Conservation (phyloP, 106 monocot genomes). For the Amphibolis antarctica region DNA sequence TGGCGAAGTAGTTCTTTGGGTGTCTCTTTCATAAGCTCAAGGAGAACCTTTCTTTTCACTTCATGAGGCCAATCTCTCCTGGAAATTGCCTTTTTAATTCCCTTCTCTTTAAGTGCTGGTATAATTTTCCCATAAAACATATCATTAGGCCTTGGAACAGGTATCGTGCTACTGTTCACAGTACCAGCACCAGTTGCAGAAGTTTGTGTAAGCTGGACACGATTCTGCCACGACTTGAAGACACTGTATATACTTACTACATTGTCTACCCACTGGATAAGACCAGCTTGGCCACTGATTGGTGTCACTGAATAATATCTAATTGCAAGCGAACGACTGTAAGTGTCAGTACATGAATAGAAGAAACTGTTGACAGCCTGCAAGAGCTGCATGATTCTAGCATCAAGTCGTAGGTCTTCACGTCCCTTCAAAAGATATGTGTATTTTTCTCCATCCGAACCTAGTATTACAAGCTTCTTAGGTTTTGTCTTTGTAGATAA, state of each 20-base stretch:
- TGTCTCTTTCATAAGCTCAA: conserved; percentile 93
- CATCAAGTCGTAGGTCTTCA: conserved; percentile 98
- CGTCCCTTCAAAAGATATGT: conserved; percentile 96
- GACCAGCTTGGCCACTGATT: conserved; percentile 87
- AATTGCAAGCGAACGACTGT: conserved; percentile 38
- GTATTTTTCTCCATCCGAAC: conserved; percentile 85
- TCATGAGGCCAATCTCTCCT: conserved; percentile 99
- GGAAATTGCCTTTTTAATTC: conserved; percentile 86
- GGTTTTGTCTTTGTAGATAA: conserved; percentile 95
- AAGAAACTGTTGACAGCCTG: conserved; percentile 72
- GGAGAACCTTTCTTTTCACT: conserved; percentile 91
- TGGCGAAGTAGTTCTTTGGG: conserved; percentile 83
- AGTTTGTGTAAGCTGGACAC: conserved; percentile 46
- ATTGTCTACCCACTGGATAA: conserved; percentile 98
- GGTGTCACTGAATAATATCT: conserved; percentile 96
- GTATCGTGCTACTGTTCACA: conserved; percentile 26
- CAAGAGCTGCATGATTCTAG: conserved; percentile 90
- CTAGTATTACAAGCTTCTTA: conserved; percentile 75
- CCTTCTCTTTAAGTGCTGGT: conserved; percentile 97
- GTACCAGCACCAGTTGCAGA: conserved; percentile 42
- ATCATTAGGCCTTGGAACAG: conserved; percentile 90
- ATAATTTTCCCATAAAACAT: conserved; percentile 99
- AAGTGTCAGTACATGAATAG: conserved; percentile 34
- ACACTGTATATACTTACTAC: conserved; percentile 90
- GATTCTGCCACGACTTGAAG: conserved; percentile 87